Conservation (phyloP, 768 basidiomycete species). For the Amanita rubescens region DNA sequence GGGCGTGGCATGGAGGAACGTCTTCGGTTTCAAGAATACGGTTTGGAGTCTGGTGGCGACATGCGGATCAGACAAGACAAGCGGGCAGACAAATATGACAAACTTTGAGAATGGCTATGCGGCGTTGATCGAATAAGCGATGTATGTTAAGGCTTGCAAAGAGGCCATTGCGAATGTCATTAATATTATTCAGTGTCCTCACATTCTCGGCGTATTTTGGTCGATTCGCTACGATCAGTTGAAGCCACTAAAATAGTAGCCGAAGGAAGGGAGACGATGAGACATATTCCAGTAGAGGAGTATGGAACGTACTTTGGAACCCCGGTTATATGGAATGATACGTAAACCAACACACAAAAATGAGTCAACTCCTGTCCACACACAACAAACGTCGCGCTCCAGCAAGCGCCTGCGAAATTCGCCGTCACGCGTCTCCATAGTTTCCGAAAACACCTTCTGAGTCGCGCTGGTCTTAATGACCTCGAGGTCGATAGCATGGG, state of each 20-base stretch:
- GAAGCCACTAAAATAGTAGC: no score
- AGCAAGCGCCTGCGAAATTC: background rate
- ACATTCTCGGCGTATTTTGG: constrained; percentile 13
- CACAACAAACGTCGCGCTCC: background rate
- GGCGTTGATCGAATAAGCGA: no score
- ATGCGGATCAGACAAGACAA: no score
- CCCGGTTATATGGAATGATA: constrained; percentile 14
- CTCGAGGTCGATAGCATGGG: no score
- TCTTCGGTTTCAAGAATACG: constrained; percentile 11
- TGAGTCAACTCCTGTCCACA: constrained; percentile 8
- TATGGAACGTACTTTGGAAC: constrained; percentile 12
- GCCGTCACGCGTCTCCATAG: constrained; percentile 9
- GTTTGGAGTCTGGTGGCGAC: constrained; percentile 16
- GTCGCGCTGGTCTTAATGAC: no score
- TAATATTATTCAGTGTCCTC: constrained; percentile 2
- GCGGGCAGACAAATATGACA: no score
- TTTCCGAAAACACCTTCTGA: constrained; percentile 10
- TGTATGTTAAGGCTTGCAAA: constrained; percentile 10
- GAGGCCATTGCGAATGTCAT: constrained; percentile 15
- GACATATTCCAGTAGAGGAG: constrained; percentile 8
- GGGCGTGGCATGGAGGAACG: constrained; percentile 5
- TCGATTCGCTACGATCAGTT: no score
- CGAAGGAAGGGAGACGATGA: constrained; percentile 8
- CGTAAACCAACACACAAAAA: constrained; percentile 7
- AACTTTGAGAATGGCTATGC: no score